Evolutionary conservation across 176 grass and related monocot species (phyloP).

Genomic region (Triticum aestivum): DNA sequence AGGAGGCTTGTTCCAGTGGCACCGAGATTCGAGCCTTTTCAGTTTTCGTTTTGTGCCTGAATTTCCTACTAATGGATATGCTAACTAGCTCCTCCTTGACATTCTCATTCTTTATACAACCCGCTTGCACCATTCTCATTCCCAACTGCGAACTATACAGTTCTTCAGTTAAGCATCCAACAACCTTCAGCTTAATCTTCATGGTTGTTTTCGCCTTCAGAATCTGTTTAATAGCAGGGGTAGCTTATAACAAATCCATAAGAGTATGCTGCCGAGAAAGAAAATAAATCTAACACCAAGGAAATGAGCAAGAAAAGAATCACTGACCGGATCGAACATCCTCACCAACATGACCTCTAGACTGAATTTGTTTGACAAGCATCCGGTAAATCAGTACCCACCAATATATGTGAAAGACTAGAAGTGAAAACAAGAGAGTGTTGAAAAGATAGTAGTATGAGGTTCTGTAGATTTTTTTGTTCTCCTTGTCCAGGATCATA

Average conservation of each 20-base stretch:
- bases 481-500: no score
- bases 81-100: background rate
- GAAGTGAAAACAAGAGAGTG: background rate
- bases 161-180: background rate
- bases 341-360: background rate
- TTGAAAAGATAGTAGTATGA: background rate
- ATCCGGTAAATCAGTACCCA: background rate
- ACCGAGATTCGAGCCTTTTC: no score
- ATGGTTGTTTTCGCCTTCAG: background rate
- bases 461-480: no score
- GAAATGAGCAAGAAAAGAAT: background rate
- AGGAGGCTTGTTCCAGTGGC: no score
- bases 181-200: background rate
- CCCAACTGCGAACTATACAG: background rate
- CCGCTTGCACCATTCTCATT: background rate
- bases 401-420: background rate
- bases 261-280: background rate
- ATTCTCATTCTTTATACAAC: background rate
- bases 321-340: background rate
- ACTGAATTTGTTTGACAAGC: background rate
- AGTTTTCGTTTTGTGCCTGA: no score
- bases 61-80: no score
- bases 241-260: background rate
- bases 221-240: background rate
- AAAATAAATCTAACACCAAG: background rate